Evolutionary conservation across 2,329 filamentous ascomycete species (phyloP), one percentile per base, ranked within the genome.

Genomic region (Penicillium sumatraense): DNA sequence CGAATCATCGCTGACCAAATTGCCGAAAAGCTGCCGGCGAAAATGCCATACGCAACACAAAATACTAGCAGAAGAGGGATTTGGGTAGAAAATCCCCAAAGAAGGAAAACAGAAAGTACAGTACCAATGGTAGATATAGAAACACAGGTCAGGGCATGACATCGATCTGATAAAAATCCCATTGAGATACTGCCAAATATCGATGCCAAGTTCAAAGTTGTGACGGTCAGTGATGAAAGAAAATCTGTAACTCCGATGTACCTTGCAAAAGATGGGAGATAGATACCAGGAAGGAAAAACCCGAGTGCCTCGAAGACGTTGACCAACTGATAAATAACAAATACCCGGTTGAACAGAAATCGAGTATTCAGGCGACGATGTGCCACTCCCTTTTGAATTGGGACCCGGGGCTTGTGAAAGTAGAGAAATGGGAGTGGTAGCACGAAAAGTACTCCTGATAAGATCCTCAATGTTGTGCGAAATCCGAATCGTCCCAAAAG

Each of bases 61-160:
- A 80, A 81, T 1, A 76, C 59, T 20, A 70, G 65, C 8, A 84
- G 64, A 0, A 59, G 74, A 9, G 51, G 72, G 67, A 84, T 6
- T 64, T 68, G 71, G 2, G 70, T 68, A 0, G 78, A 72, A 14
- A 81, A 64, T 0, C 80, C 81, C 80, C 81, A 83, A 24, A 78
- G 50, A 53, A 78, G 61, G 51, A 81, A 80, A 0, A 77, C 68
- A 0, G 77, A 73, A 1, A 77, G 8, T 1, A 69, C 72, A 21
- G 54, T 77, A 51, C 79, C 78, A 16, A 75, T 41, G 0, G 75
- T 75, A 1, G 76, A 78, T 31, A 80, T 65, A 1, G 77, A 59
- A 23, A 77, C 74, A 24, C 77, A 75, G 0, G 73, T 76, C 73
- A 62, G 51, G 5, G 57, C 68, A 40, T 75, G 68, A 16, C 75